phyloP scores from a whole-genome alignment of 306 rosid genomes.

The Luffa acutangula region DNA sequence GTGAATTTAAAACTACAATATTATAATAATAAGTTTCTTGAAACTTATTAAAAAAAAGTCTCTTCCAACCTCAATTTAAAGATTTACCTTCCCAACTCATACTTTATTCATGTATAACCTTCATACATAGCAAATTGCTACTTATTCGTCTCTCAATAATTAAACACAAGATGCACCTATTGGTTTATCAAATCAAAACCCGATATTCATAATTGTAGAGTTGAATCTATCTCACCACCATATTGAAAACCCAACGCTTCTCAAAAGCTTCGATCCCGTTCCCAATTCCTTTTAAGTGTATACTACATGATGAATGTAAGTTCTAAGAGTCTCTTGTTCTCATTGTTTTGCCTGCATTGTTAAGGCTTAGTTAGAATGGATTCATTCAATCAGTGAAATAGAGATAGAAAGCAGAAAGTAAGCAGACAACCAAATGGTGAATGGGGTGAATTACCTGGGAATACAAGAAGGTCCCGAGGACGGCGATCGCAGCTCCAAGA shows the following conservation, averaged over 20 bases:
- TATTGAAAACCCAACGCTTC: not conserved
- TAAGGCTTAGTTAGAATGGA: not conserved
- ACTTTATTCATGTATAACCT: not conserved
- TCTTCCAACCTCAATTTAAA: not conserved
- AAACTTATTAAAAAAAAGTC: too few relatives aligned
- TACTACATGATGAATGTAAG: not conserved
- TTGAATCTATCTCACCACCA: not conserved
- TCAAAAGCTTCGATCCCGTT: not conserved
- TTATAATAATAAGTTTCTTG: too few relatives aligned
- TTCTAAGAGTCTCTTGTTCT: not conserved
- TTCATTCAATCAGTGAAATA: not conserved
- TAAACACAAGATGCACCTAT: not conserved
- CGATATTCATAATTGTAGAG: not conserved
- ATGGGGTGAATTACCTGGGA: slow-evolving; percentile 55
- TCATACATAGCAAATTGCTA: not conserved
- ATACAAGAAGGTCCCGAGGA: slow-evolving; percentile 84
- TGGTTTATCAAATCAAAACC: not conserved
- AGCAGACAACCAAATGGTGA: not conserved
- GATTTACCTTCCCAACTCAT: not conserved
- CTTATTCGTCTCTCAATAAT: not conserved
- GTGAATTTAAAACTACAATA: too few relatives aligned
- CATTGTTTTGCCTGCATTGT: not conserved
- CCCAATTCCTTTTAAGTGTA: not conserved
- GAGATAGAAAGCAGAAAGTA: not conserved
- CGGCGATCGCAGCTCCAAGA: slow-evolving; percentile 89